phyloP scores from a whole-genome alignment of 2,329 filamentous ascomycete species.

The Ascochyta pisi region DNA sequence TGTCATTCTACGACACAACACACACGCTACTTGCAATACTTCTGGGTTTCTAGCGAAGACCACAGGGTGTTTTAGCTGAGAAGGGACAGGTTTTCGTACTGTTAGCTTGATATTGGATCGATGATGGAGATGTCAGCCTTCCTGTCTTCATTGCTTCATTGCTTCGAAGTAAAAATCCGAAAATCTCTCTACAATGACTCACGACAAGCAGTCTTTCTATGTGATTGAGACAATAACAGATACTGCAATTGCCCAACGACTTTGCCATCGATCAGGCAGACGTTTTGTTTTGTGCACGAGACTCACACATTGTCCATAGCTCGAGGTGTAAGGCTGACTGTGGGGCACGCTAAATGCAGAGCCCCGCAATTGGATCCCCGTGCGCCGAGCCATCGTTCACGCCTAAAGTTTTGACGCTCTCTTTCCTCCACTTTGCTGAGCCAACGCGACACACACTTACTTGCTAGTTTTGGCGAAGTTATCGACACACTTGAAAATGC shows the following conservation, averaged over 20 bases:
- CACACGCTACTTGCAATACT: background rate
- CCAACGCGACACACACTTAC: background rate
- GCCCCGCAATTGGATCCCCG: slow-evolving; percentile 11
- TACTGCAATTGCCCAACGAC: background rate
- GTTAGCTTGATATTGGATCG: background rate
- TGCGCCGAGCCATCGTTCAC: slow-evolving; percentile 15
- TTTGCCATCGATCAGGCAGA: background rate
- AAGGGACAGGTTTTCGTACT: background rate
- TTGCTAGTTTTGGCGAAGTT: background rate
- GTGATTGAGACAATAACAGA: background rate
- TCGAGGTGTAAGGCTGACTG: slow-evolving; percentile 20
- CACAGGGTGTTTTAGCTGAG: background rate
- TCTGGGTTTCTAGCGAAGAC: background rate
- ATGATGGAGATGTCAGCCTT: background rate
- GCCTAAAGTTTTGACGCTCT: slow-evolving; percentile 19
- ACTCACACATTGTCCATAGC: slow-evolving; percentile 3
- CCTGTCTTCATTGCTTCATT: background rate
- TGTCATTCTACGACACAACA: background rate
- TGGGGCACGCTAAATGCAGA: slow-evolving; percentile 8
- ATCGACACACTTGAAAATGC: slow-evolving; percentile 1
- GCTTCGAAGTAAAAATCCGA: background rate
- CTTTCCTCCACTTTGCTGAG: background rate
- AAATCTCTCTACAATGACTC: background rate
- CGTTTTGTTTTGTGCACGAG: background rate
- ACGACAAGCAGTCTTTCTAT: too few species aligned